Conservation (phyloP, 2,329 filamentous ascomycete genomes). For the Penicillium sp. region DNA sequence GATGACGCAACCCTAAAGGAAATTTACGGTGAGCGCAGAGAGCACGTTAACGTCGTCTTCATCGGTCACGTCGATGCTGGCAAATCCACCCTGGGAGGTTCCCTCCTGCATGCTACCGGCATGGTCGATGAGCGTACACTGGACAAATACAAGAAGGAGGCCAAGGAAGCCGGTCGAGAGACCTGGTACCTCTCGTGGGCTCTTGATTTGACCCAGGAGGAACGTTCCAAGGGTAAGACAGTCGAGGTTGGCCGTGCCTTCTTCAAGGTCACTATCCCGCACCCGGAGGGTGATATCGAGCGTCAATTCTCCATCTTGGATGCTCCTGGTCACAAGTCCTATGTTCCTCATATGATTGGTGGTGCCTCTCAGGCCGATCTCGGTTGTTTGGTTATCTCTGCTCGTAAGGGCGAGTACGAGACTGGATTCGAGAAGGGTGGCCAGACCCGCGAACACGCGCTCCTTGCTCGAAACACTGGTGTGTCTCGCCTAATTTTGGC, state of each 20-base stretch:
- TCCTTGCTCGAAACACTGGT: constrained; percentile 92
- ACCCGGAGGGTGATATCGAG: constrained; percentile 62
- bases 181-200: constrained; percentile 99
- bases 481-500: background rate
- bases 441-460: constrained; percentile 95
- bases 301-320: constrained; percentile 95
- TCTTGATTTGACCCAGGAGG: constrained; percentile 94
- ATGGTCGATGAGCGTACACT: constrained; percentile 99
- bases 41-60: constrained; percentile 92
- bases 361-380: constrained; percentile 91
- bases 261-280: constrained; percentile 70
- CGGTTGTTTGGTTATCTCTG: constrained; percentile 91
- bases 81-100: constrained; percentile 93
- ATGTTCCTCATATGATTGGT: constrained; percentile 97
- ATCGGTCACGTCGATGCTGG: constrained; percentile 98
- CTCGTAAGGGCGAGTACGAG: constrained; percentile 97
- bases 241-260: constrained; percentile 95
- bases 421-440: constrained; percentile 96
- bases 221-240: constrained; percentile 94
- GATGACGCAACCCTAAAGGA: constrained; percentile 85
- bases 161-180: constrained; percentile 93
- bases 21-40: constrained; percentile 79
- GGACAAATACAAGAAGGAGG: constrained; percentile 97
- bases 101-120: constrained; percentile 87
- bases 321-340: constrained; percentile 96